phyloP scores from a whole-genome alignment of 23 red algal species.

The Gracilaria vermiculophylla region DNA sequence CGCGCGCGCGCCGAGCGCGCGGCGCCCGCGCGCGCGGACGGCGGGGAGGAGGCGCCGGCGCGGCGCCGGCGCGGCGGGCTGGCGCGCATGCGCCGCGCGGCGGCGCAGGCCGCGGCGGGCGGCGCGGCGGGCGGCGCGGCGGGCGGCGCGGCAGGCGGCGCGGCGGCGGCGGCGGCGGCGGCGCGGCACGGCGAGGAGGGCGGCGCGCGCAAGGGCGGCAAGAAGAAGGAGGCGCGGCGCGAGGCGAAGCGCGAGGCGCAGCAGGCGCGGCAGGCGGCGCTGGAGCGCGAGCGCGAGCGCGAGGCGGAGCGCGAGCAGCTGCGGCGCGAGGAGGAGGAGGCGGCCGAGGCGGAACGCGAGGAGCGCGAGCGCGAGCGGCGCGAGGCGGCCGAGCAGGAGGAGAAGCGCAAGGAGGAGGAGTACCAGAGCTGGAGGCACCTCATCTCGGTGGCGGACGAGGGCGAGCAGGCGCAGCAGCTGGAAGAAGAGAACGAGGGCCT shows the following conservation, averaged over 20 bases:
- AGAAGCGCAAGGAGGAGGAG: conserved; percentile 44
- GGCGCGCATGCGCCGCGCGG: conserved; percentile 35
- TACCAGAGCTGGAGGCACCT: conserved; percentile 41
- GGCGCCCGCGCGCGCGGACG: not conserved
- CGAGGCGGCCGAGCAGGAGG: conserved; percentile 7
- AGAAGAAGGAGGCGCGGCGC: conserved; percentile 77
- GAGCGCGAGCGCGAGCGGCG: conserved; percentile 21
- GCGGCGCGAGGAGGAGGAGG: conserved; percentile 30
- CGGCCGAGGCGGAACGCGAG: not conserved
- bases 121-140: not conserved
- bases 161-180: too few species aligned
- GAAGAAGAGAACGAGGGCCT: conserved; percentile 22
- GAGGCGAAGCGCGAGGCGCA: conserved; percentile 59
- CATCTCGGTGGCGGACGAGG: conserved; percentile 37
- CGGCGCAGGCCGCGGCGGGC: not conserved
- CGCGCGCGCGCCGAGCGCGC: too few species aligned
- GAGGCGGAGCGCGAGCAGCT: not conserved
- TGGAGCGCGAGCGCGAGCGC: conserved; percentile 34
- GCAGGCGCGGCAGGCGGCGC: conserved; percentile 38
- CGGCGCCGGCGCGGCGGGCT: conserved; percentile 54
- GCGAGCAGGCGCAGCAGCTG: not conserved
- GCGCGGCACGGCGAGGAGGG: not conserved
- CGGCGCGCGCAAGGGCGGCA: not conserved
- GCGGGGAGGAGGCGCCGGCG: not conserved
- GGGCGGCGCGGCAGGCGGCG: too few species aligned